Evolutionary conservation across 169 alveolate species (phyloP).

Genomic region (Ichthyophthirius multifiliis): DNA sequence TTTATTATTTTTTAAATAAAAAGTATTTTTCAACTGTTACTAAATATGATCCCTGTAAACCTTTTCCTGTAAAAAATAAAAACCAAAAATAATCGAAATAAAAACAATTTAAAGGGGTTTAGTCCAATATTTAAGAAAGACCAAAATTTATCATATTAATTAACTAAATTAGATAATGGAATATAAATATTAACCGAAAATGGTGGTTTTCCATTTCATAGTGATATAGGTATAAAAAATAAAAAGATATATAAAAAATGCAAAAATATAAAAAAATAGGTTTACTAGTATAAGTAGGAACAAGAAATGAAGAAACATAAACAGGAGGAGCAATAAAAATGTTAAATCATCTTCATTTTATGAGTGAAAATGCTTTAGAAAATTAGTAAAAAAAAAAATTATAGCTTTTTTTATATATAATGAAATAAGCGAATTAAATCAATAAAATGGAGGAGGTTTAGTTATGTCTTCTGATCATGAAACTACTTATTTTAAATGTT

Average conservation of each 20-base stretch:
- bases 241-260: background rate
- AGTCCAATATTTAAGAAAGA: background rate
- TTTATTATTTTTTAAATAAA: too few species aligned
- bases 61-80: too few species aligned
- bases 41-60: too few species aligned
- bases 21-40: too few species aligned
- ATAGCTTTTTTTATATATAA: background rate
- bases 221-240: background rate
- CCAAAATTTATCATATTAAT: background rate
- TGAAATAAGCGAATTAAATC: constrained; percentile 1
- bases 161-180: constrained; percentile 12
- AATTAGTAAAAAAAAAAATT: background rate
- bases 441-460: constrained; percentile 29
- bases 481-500: constrained; percentile 5
- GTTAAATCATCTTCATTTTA: background rate
- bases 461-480: constrained; percentile 24
- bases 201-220: constrained; percentile 3
- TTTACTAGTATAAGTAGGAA: constrained; percentile 7
- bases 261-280: background rate
- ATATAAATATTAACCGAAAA: constrained; percentile 17
- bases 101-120: too few species aligned
- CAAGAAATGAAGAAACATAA: constrained; percentile 22
- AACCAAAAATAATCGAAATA: too few species aligned
- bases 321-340: constrained; percentile 5
- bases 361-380: background rate